These are phyloP conservation scores for Fusarium nodosum DNA, from an alignment of 2,329 filamentous ascomycete species.

Conservation along the genomic window DNA sequence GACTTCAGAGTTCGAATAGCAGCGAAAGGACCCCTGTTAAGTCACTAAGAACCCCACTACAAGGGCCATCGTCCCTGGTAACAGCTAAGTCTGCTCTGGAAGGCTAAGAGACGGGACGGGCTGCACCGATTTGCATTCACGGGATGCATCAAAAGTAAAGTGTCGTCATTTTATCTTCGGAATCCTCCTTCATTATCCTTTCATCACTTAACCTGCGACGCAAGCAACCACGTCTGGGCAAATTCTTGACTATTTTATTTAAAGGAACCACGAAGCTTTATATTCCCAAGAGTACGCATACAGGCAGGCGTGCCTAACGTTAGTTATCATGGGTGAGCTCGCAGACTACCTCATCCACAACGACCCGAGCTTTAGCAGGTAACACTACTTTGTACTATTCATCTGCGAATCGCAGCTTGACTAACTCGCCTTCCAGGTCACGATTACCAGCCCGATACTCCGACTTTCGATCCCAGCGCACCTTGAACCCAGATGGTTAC, in stretches of 20 bases:
- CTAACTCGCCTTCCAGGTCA: constrained; percentile 63
- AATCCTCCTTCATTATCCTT: constrained; percentile 9
- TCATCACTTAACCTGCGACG: not conserved
- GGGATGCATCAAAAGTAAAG: constrained; percentile 6
- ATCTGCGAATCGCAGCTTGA: not conserved
- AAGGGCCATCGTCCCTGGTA: constrained; percentile 27
- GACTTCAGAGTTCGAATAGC: not conserved
- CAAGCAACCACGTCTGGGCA: not conserved
- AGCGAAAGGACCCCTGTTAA: not conserved
- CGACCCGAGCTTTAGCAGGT: constrained; percentile 73
- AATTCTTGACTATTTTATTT: not conserved
- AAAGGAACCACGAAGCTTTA: not conserved
- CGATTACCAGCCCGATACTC: constrained; percentile 90
- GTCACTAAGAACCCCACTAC: constrained; percentile 5
- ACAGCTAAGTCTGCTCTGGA: constrained; percentile 1
- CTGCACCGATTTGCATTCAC: constrained; percentile 17
- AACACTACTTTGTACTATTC: constrained; percentile 7
- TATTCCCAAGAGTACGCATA: not conserved
- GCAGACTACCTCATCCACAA: constrained; percentile 74
- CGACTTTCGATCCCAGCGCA: constrained; percentile 81
- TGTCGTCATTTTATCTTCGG: constrained; percentile 35
- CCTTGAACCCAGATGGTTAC: constrained; percentile 88
- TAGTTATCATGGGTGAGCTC: constrained; percentile 72
- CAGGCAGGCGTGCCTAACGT: constrained; percentile 2
- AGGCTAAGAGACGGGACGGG: constrained; percentile 3